These are phyloP conservation scores for Wallacemonas sp. DNA, from an alignment of 208 protist species.

Conservation along the genomic window DNA sequence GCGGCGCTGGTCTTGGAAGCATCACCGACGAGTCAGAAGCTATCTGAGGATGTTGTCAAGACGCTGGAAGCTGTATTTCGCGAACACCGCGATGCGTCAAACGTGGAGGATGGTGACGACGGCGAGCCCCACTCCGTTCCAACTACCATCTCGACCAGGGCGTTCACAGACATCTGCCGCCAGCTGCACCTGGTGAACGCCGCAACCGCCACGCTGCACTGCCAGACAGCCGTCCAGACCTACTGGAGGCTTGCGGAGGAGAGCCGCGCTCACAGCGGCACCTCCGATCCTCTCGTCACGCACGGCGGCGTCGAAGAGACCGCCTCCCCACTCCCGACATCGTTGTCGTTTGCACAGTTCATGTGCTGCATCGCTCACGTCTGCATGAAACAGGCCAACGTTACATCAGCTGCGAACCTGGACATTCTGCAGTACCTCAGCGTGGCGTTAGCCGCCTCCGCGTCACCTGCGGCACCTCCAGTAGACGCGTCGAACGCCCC, in stretches of 20 bases:
- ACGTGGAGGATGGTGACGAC: not conserved
- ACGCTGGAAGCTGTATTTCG: constrained; percentile 22
- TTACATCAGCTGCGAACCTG: not conserved
- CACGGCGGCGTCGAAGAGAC: not conserved
- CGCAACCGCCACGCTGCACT: not conserved
- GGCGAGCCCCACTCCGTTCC: constrained; percentile 7
- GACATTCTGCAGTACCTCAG: constrained; percentile 8
- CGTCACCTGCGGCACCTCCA: not conserved
- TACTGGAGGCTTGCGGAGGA: not conserved
- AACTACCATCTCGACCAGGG: not conserved
- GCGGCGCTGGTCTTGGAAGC: constrained; percentile 22
- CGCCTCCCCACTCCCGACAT: not conserved
- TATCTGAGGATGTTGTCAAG: constrained; percentile 16
- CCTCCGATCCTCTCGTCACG: not conserved
- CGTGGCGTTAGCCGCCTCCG: not conserved
- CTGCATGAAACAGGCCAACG: constrained; percentile 16
- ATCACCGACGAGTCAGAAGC: constrained; percentile 10
- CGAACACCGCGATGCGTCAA: not conserved
- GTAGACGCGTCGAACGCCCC: not conserved
- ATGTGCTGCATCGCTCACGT: constrained; percentile 26
- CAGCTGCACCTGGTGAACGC: constrained; percentile 14
- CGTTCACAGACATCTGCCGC: constrained; percentile 6
- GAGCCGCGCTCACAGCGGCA: not conserved
- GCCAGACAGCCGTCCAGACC: constrained; percentile 13
- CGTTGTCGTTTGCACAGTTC: constrained; percentile 33